phyloP scores from a whole-genome alignment of 1,284 basidiomycete species.

The Porogramme epimiltina region DNA sequence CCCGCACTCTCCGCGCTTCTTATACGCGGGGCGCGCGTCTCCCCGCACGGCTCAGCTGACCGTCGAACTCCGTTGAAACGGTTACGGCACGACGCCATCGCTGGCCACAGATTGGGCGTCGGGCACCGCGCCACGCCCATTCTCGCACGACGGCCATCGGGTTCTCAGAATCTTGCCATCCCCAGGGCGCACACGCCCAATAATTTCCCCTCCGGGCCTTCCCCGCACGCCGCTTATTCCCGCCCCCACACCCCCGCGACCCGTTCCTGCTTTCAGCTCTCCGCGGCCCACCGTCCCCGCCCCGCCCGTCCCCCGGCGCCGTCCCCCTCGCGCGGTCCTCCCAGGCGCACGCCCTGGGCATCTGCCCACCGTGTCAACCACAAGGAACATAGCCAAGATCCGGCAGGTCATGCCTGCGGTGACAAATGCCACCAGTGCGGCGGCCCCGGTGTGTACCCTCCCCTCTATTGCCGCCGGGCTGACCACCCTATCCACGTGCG shows the following conservation, averaged over 20 bases:
- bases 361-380: conserved; percentile 4
- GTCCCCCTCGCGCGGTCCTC: conserved; percentile 1
- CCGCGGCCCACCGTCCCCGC: conserved; percentile 5
- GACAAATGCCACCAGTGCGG: conserved; percentile 5
- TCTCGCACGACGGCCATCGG: conserved; percentile 13
- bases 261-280: background rate
- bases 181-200: background rate
- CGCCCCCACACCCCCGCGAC: conserved; percentile 2
- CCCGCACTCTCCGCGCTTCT: conserved; percentile 2
- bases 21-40: conserved; percentile 13
- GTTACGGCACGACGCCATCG: conserved; percentile 16
- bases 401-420: conserved; percentile 3
- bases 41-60: conserved; percentile 18
- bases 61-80: conserved; percentile 10
- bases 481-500: too few relatives aligned
- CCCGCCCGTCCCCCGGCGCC: conserved; percentile 1
- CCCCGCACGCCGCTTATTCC: conserved; percentile 15
- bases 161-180: conserved; percentile 17
- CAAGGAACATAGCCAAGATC: conserved; percentile 12
- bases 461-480: conserved; percentile 5
- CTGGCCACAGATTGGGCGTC: conserved; percentile 1
- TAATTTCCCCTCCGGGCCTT: conserved; percentile 2
- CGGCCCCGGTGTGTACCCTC: conserved; percentile 1
- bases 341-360: conserved; percentile 5
- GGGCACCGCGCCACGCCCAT: conserved; percentile 1